Evolutionary conservation across 2,329 filamentous ascomycete species (phyloP), one percentile per base, ranked within the genome.

Genomic region (Fusarium graminum): DNA sequence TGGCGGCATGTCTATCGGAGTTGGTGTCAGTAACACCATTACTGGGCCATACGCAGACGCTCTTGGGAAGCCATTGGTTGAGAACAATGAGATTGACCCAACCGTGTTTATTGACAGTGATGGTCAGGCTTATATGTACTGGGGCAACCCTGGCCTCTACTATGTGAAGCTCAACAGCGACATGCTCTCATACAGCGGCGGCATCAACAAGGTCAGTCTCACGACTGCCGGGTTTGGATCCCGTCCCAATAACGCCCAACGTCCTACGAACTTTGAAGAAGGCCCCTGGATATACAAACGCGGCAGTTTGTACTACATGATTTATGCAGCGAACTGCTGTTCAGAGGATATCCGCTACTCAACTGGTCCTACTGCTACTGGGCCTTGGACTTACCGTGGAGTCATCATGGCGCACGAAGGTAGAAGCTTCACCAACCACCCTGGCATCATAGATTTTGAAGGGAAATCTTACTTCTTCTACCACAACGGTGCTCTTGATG

Each of bases 261-360:
- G 57, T 2, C 28, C 22, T 22, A 80, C 77, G 9, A 67, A 76
- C 1, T 79, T 75, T 52, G 79, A 80, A 45, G 78, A 80, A 50
- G 79, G 77, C 0, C 74, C 79, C 0, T 80, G 78, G 78, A 59
- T 80, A 9, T 77, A 76, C 54, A 78, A 77, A 67, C 72, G 74
- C 1, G 69, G 68, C 3, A 54, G 54, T 6, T 78, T 77, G 1
- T 80, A 80, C 64, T 80, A 80, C 65, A 74, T 80, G 72, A 66
- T 80, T 7, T 80, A 79, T 42, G 77, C 78, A 2, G 78, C 74
- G 6, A 80, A 80, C 58, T 60, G 57, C 3, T 60, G 57, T 5
- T 60, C 54, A 0, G 57, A 60, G 19, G 57, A 60, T 7, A 60
- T 60, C 0, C 57, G 57, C 8, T 60, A 60, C 22, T 60, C 57